Conservation (phyloP, 108 stramenopile genomes). For the Cyclotella cryptica region DNA sequence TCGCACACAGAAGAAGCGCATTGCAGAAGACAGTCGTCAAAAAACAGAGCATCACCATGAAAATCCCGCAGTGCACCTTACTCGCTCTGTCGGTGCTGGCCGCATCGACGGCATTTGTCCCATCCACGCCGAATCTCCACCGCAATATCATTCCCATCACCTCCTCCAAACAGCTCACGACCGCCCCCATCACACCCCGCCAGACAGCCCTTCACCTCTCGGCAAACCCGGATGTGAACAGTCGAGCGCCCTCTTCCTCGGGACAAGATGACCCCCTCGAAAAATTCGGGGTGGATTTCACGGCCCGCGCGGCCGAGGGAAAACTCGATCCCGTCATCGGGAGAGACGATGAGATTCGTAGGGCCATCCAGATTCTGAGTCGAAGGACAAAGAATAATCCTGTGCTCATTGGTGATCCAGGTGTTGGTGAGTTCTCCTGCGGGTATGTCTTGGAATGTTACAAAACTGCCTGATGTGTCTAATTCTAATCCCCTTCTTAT, state of each 20-base stretch:
- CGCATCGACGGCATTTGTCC: constrained; percentile 11
- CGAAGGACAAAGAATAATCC: constrained; percentile 99
- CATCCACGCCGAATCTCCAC: neutral
- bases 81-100: neutral
- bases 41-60: neutral
- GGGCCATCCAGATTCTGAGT: constrained; percentile 95
- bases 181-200: neutral
- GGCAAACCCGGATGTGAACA: constrained; percentile 10
- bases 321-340: constrained; percentile 98
- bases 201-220: neutral
- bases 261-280: constrained; percentile 85
- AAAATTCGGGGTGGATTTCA: constrained; percentile 97
- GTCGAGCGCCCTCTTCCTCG: neutral
- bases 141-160: neutral
- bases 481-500: too few relatives aligned
- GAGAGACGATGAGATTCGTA: constrained; percentile 97
- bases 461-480: too few relatives aligned
- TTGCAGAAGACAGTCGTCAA: neutral
- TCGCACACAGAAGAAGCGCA: neutral
- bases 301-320: constrained; percentile 80
- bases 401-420: constrained; percentile 98
- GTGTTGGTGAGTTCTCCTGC: constrained; percentile 75
- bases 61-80: neutral
- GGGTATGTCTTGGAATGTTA: too few relatives aligned
- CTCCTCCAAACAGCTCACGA: neutral